Evolutionary conservation across 129 eudicot species (phyloP).

Genomic region (Chrysanthemum makinoi): DNA sequence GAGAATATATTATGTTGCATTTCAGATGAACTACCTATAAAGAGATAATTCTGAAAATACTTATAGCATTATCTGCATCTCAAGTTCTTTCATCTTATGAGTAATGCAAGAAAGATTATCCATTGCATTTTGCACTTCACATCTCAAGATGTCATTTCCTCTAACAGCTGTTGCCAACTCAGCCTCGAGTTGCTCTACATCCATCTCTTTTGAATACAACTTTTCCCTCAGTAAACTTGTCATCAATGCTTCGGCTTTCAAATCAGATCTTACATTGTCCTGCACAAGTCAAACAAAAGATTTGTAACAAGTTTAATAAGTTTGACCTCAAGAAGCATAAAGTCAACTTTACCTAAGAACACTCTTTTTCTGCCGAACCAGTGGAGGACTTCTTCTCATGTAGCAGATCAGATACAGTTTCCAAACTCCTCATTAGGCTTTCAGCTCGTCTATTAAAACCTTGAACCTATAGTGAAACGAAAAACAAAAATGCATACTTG

Average conservation of each 20-base stretch:
- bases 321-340: constrained; percentile 18
- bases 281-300: constrained; percentile 31
- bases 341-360: constrained; percentile 49
- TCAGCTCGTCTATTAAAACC: constrained; percentile 68
- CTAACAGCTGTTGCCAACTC: constrained; percentile 88
- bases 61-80: constrained; percentile 59
- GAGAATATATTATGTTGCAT: neutral
- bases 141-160: constrained; percentile 67
- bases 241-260: constrained; percentile 74
- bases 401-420: constrained; percentile 45
- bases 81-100: constrained; percentile 89
- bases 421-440: constrained; percentile 54
- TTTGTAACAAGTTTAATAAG: neutral
- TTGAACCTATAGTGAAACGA: constrained; percentile 52
- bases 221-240: constrained; percentile 77
- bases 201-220: constrained; percentile 64
- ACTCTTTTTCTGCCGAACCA: constrained; percentile 23
- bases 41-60: neutral
- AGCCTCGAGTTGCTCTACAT: constrained; percentile 83
- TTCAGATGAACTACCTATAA: neutral
- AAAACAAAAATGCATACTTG: constrained; percentile 8
- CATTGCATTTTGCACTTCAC: constrained; percentile 80
- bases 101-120: constrained; percentile 67
- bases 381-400: constrained; percentile 51
- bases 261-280: constrained; percentile 60